A percentile compares a stretch with the other conserved stretches of the same genome.
phyloP scores from a whole-genome alignment of 2,329 filamentous ascomycete genomes.

The Aspergillus pseudoglaucus region DNA sequence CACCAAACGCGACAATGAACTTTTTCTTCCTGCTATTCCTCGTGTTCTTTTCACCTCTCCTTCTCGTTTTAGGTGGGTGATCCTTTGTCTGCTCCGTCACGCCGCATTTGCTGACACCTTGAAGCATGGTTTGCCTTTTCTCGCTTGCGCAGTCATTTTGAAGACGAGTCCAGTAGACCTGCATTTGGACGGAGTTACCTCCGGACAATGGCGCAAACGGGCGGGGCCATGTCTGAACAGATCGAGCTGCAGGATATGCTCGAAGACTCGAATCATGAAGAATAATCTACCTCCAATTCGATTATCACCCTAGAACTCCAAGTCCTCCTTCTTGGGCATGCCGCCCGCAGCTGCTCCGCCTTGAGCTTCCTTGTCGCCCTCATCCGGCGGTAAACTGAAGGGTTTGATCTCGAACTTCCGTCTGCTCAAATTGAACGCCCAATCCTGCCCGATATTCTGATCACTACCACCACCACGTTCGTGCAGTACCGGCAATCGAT shows the following conservation, averaged over 20 bases:
- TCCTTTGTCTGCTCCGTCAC: neutral
- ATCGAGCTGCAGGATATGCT: conserved; percentile 59
- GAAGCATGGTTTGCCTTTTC: conserved; percentile 48
- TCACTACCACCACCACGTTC: conserved; percentile 78
- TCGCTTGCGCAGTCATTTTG: conserved; percentile 29
- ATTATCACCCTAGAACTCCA: conserved; percentile 59
- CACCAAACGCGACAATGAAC: conserved; percentile 17
- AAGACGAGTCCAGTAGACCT: conserved; percentile 40
- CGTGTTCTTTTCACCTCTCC: conserved; percentile 32
- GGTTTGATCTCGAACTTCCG: conserved; percentile 79
- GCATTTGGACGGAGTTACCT: conserved; percentile 53
- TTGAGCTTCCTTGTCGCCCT: conserved; percentile 63
- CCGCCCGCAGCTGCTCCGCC: conserved; percentile 38
- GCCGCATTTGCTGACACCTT: conserved; percentile 15
- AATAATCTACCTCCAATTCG: conserved; percentile 15
- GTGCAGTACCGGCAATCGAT: conserved; percentile 75
- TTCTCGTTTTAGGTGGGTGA: conserved; percentile 29
- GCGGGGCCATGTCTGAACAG: conserved; percentile 52
- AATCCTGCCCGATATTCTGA: conserved; percentile 68
- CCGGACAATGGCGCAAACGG: conserved; percentile 49
- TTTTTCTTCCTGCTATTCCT: conserved; percentile 29
- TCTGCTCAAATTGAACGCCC: conserved; percentile 83
- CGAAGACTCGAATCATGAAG: conserved; percentile 34
- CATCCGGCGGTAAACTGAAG: conserved; percentile 80
- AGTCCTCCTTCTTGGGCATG: conserved; percentile 57